Evolutionary conservation across 805 yeast species (phyloP), one percentile per base, ranked within the genome.

Genomic region (Monosporozyma siamensis): DNA sequence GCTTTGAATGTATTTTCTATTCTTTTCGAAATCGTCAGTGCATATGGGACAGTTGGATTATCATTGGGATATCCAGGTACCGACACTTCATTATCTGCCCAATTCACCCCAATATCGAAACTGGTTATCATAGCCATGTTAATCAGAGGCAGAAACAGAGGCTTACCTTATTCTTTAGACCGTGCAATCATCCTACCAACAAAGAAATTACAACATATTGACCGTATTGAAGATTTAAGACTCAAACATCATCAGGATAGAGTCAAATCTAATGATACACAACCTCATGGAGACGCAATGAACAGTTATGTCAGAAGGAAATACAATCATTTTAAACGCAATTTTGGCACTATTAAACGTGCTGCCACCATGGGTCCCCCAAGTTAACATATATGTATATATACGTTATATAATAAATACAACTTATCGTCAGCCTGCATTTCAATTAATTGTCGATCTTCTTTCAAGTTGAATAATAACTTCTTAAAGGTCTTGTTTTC

Each of bases 141-240:
- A 82, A 72, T 92, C 37, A 77, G 98, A 66, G 97, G 98, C 7
- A 72, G 97, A 43, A 96, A 92, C 56, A 84, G 98, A 72, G 97
- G 97, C 14, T 70, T 90, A 44, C 98, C 98, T 1, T 88, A 90
- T 56, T 69, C 89, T 0, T 72, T 92, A 44, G 98, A 90, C 63
- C 77, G 98, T 56, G 97, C 98, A 29, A 82, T 92, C 48, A 78
- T 90, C 72, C 61, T 90, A 38, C 90, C 94, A 7, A 75, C 81
- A 36, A 80, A 77, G 11, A 74, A 75, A 46, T 70, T 81, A 74
- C 71, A 72, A 23, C 63, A 67, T 48, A 65, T 82, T 51, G 92
- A 82, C 61, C 67, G 64, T 42, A 64, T 72, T 11, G 82, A 80
- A 61, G 81, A 55, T 12, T 30, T 46, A 40, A 52, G 48, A 26